Conservation (phyloP, 1,284 basidiomycete species). For the Thecaphora thlaspeos region DNA sequence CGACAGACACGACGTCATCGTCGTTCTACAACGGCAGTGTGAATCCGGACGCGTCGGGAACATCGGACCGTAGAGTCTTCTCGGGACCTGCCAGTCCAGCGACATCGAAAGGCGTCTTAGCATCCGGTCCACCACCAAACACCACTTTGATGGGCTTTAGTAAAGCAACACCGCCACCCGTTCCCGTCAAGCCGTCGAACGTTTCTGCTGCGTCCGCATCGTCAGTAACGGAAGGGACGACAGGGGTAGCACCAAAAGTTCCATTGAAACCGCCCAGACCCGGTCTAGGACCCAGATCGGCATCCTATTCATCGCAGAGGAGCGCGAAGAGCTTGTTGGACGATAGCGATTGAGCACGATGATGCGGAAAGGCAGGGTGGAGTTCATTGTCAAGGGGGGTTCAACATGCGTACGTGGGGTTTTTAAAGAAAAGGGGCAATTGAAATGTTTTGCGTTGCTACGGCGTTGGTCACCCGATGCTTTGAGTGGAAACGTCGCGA, state of each 20-base stretch:
- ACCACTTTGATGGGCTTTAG: slow-evolving; percentile 4
- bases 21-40: too few species aligned
- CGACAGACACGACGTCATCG: not conserved
- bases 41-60: too few species aligned
- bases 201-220: not conserved
- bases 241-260: slow-evolving; percentile 17
- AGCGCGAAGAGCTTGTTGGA: slow-evolving; percentile 31
- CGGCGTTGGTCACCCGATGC: too few species aligned
- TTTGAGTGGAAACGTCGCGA: too few species aligned
- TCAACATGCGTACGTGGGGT: too few species aligned
- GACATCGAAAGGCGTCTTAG: not conserved
- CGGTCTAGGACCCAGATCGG: slow-evolving; percentile 20
- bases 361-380: too few species aligned
- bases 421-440: too few species aligned
- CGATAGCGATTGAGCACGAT: slow-evolving; percentile 23
- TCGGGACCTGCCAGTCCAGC: not conserved
- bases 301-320: slow-evolving; percentile 25
- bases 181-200: slow-evolving; percentile 22
- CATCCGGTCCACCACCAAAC: too few species aligned
- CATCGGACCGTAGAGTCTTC: not conserved
- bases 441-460: too few species aligned
- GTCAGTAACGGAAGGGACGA: slow-evolving; percentile 1
- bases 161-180: slow-evolving; percentile 19
- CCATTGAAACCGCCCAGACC: slow-evolving; percentile 14
- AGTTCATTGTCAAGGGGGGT: too few species aligned